Base-by-base conservation (phyloP, 1,284 basidiomycete genomes). In the Gymnopus androsaceus region DNA sequence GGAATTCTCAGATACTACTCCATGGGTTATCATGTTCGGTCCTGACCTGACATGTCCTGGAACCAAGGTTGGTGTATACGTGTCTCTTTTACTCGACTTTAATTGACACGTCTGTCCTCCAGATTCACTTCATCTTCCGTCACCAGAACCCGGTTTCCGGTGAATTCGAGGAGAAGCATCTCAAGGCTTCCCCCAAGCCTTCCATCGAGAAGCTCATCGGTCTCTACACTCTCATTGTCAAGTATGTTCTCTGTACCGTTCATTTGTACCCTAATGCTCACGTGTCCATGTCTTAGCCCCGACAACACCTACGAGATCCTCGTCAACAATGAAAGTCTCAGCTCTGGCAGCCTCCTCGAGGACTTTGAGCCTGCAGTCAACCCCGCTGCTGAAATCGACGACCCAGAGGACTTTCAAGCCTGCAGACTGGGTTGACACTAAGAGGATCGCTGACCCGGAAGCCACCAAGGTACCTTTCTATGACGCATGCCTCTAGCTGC, bases 61-160 rank as follows among this genome's bases (percentile, higher is more conserved):
- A 44, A 90, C 87, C 62, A 93, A 92, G 86, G 89, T 90, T 59
- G 25, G 74, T 28, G 38, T 25, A 3, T 33, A 45, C 48, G 4
- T 51, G 28, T 49, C 38, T 25, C 21, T 25, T 23, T 23, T 42
- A 38, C 34, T 48, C 54, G 5, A 25, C 58, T 15, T 36, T 46
- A 54, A 64, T 31, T 66, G 51, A 51, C 38, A 38, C 21, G 15
- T 53, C 21, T 59, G 21, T 48, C 17, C 6, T 45, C 28, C 50
- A 92, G 90, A 80, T 96, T 55, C 95, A 98, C 81, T 97, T 98
- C 75, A 98, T 98, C 76, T 96, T 98, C 91, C 91, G 94, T 67
- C 90, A 97, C 83, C 88, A 90, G 79, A 95, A 87, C 81, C 95
- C 95, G 40, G 79, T 89, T 63, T 92, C 90, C 46, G 92, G 92